Base-by-base conservation (phyloP, 78 protist species). In the Protostelium mycophagum region DNA sequence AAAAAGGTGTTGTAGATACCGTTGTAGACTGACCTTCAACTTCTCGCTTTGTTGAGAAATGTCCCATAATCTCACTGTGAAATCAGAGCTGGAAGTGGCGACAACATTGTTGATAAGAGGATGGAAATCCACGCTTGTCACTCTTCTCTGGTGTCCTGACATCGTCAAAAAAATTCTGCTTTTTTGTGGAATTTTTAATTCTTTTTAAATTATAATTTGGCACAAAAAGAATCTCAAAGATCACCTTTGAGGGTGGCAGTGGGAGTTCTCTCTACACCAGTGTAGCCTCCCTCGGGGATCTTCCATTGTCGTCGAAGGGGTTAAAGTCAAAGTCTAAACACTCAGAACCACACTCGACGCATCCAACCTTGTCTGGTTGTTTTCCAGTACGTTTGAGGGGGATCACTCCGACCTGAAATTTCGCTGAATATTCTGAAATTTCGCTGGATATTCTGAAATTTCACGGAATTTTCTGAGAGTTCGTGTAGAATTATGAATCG, bases 61-160 rank as follows among this genome's bases (percentile, higher is more conserved):
- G 89, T 97, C 97, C 97, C 98, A 97, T 28, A 97, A 23, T 38
- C 88, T 90, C 51, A 97, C 91, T 1, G 90, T 85, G 91, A 86
- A 87, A 39, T 88, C 94, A 63, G 90, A 88, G 84, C 91, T 88
- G n/a, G 92, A 85, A 0, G 93, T 39, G 51, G 89, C 92, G 35
- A 96, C 86, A 29, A 96, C 95, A 37, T 96, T 83, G 10, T 94
- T 90, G 36, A 96, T 98, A 0, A 93, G 86, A 34, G 98, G 98
- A 88, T 96, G 97, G 90, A 86, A 96, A 36, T 83, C 85, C 5
- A 93, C 85, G 36, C 63, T 86, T n/a, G 88, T 84, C 1, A 96
- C 92, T 34, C 93, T 93, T 90, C 96, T 92, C 38, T 83, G 35
- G 94, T 97, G 99, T 5, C 97, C 98, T 1, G 37, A 0, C 25